Evolutionary conservation across 768 basidiomycete species (phyloP).

Genomic region (Tricholoma hemisulphureum): DNA sequence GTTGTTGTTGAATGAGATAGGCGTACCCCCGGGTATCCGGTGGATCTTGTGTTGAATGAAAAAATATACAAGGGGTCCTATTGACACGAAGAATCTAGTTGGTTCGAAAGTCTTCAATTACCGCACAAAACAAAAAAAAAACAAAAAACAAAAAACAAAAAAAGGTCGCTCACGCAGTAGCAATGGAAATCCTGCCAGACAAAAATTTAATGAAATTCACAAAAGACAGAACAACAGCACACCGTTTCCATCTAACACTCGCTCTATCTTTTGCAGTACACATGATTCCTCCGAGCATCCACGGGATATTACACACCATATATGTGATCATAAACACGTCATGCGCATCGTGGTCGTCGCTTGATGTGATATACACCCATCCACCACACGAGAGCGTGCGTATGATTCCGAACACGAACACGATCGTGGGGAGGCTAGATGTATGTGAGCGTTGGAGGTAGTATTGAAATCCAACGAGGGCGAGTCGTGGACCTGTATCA

Average conservation of each 20-base stretch:
- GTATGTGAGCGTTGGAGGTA: conserved; percentile 46
- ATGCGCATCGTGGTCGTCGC: conserved; percentile 79
- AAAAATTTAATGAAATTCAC: neutral
- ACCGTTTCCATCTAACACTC: conserved; percentile 55
- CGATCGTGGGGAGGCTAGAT: conserved; percentile 46
- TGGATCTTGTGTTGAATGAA: conserved; percentile 86
- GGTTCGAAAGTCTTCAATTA: neutral
- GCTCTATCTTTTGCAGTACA: conserved; percentile 46
- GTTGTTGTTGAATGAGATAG: no score
- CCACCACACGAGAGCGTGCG: conserved; percentile 84
- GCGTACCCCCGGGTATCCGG: conserved; percentile 69
- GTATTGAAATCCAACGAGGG: conserved; percentile 62
- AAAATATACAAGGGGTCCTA: conserved; percentile 77
- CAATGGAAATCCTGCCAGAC: conserved; percentile 48
- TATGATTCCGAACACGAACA: conserved; percentile 62
- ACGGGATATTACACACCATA: conserved; percentile 80
- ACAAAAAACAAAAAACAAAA: no score
- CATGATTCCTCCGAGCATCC: conserved; percentile 76
- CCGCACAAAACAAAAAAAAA: no score
- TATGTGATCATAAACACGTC: conserved; percentile 88
- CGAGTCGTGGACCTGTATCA: conserved; percentile 69
- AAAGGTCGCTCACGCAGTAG: conserved; percentile 43
- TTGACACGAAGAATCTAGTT: conserved; percentile 64
- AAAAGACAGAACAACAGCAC: conserved; percentile 9
- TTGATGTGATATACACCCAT: conserved; percentile 89